Conservation (phyloP, 1,284 basidiomycete species). For the Phellinidium pouzarii region DNA sequence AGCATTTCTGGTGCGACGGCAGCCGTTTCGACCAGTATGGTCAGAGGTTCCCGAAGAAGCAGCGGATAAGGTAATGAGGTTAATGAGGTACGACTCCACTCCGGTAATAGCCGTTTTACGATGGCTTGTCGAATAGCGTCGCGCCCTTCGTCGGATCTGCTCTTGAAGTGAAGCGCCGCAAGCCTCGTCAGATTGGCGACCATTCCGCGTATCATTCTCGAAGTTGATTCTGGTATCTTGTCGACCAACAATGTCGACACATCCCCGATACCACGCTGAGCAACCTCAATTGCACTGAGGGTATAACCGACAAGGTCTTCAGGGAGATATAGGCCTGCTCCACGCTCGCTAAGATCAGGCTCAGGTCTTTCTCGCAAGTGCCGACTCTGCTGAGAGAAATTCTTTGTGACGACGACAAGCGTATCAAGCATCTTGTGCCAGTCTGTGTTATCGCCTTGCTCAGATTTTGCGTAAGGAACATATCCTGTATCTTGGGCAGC, state of each 20-base stretch:
- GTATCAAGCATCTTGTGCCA: constrained; percentile 73
- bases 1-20: constrained; percentile 85
- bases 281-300: constrained; percentile 74
- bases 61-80: constrained; percentile 73
- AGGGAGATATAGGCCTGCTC: constrained; percentile 78
- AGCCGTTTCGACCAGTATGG: constrained; percentile 81
- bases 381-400: constrained; percentile 65
- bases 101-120: constrained; percentile 80
- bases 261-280: constrained; percentile 60
- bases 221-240: constrained; percentile 70
- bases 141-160: constrained; percentile 59
- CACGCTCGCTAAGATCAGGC: constrained; percentile 64
- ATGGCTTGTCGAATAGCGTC: constrained; percentile 77
- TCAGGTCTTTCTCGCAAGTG: constrained; percentile 71
- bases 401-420: constrained; percentile 62
- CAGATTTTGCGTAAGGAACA: constrained; percentile 44
- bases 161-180: constrained; percentile 60
- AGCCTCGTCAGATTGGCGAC: constrained; percentile 65
- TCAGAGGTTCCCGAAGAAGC: constrained; percentile 82
- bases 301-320: constrained; percentile 91
- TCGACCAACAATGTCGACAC: constrained; percentile 57
- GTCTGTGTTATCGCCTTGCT: constrained; percentile 47
- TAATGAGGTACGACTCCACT: constrained; percentile 80
- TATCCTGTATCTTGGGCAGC: constrained; percentile 71
- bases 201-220: constrained; percentile 71